Evolutionary conservation across 2,329 filamentous ascomycete genomes (phyloP).

Genomic region (Lasiodiplodia citricola): DNA sequence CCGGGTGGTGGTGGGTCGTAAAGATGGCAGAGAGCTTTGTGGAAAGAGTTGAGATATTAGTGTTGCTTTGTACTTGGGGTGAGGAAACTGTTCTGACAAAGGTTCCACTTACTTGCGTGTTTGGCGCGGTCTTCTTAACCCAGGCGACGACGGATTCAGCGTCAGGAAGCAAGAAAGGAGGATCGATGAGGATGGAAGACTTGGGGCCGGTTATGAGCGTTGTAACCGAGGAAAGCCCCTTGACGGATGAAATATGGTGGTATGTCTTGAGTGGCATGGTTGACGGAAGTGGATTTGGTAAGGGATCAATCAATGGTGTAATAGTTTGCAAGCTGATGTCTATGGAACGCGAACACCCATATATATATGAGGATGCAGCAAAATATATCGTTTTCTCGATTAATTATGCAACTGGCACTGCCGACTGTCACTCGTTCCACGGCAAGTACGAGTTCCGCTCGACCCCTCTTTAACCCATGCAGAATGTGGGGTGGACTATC

Average conservation of each 20-base stretch:
- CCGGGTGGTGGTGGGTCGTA: conserved; percentile 43
- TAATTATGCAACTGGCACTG: neutral
- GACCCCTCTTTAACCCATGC: neutral
- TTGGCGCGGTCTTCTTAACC: conserved; percentile 33
- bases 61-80: neutral
- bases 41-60: too few relatives aligned
- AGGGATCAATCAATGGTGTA: neutral
- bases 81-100: neutral
- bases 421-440: neutral
- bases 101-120: conserved; percentile 21
- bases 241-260: conserved; percentile 29
- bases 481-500: neutral
- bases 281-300: neutral
- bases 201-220: conserved; percentile 34
- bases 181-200: conserved; percentile 36
- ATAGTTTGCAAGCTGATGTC: too few relatives aligned
- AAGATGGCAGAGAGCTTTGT: conserved; percentile 37
- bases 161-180: conserved; percentile 41
- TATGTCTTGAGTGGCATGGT: conserved; percentile 12
- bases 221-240: conserved; percentile 38
- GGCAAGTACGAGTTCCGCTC: neutral
- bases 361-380: neutral
- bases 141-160: conserved; percentile 37
- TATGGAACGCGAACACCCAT: fast-evolving
- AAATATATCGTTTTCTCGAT: neutral